phyloP scores from a whole-genome alignment of 2,329 filamentous ascomycete genomes.

The Colletotrichum chlorophyti region DNA sequence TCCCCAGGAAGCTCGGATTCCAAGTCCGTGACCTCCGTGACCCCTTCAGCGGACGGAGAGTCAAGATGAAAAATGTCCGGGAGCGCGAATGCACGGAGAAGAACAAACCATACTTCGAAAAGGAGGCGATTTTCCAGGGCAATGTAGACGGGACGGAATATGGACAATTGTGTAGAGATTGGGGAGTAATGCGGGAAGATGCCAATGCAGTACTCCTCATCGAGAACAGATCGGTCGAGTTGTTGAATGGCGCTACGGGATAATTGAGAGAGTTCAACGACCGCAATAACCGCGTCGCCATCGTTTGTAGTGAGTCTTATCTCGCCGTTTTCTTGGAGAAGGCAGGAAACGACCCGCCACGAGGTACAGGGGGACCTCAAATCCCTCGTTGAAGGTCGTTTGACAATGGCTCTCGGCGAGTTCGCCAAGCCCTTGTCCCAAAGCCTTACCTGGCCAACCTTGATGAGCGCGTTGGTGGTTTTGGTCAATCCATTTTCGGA shows the following conservation, averaged over 20 bases:
- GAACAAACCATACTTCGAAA: constrained; percentile 97
- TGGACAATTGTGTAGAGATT: constrained; percentile 73
- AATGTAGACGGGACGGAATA: constrained; percentile 88
- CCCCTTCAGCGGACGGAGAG: constrained; percentile 48
- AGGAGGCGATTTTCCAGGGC: constrained; percentile 84
- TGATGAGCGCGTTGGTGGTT: constrained; percentile 76
- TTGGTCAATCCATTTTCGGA: constrained; percentile 32
- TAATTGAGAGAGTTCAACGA: constrained; percentile 87
- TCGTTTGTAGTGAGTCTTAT: constrained; percentile 90
- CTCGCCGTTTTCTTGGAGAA: constrained; percentile 92
- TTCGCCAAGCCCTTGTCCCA: constrained; percentile 80
- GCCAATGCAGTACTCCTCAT: constrained; percentile 92
- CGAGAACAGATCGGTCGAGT: constrained; percentile 86
- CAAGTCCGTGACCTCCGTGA: constrained; percentile 45
- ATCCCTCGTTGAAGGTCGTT: constrained; percentile 64
- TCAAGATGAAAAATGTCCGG: constrained; percentile 84
- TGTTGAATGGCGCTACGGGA: constrained; percentile 91
- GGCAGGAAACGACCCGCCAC: constrained; percentile 91
- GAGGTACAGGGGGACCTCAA: constrained; percentile 60
- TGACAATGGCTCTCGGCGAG: constrained; percentile 62
- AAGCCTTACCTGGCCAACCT: constrained; percentile 87
- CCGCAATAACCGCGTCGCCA: constrained; percentile 79
- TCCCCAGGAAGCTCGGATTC: constrained; percentile 51
- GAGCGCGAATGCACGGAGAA: constrained; percentile 88
- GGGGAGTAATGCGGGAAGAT: constrained; percentile 94